These are phyloP conservation scores for Ustilaginoidea virens DNA, from an alignment of 2,329 filamentous ascomycete genomes.

Conservation along the genomic window DNA sequence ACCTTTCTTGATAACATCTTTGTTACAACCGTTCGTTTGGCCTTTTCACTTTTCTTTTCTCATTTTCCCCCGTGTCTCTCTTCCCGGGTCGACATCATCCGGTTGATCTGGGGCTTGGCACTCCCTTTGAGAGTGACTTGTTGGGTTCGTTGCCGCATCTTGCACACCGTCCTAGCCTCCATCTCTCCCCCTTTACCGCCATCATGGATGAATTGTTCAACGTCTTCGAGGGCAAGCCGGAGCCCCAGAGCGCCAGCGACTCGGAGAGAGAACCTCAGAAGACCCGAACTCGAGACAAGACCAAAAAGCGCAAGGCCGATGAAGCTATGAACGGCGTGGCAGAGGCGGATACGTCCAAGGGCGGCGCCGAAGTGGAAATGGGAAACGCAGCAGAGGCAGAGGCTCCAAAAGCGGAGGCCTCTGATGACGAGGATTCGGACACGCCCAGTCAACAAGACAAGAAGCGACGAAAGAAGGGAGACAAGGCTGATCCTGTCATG, in stretches of 20 bases:
- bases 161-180: no score
- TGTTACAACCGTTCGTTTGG: no score
- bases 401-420: conserved; percentile 20
- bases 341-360: conserved; percentile 5
- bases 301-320: conserved; percentile 77
- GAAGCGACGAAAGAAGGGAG: conserved; percentile 47
- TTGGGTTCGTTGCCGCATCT: no score
- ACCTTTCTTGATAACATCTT: no score
- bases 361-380: conserved; percentile 17
- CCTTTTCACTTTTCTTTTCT: no score
- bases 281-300: conserved; percentile 41
- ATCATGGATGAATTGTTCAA: conserved; percentile 69
- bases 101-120: no score
- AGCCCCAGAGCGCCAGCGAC: conserved; percentile 24
- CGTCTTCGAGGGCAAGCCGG: conserved; percentile 55
- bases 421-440: conserved; percentile 21
- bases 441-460: conserved; percentile 40
- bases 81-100: no score
- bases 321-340: conserved; percentile 50
- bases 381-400: conserved; percentile 27
- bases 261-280: conserved; percentile 29
- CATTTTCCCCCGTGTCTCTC: no score
- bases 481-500: conserved; percentile 59
- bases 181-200: no score
- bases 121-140: no score